phyloP scores from a whole-genome alignment of 768 basidiomycete species.

The Pulveroboletus sp. region DNA sequence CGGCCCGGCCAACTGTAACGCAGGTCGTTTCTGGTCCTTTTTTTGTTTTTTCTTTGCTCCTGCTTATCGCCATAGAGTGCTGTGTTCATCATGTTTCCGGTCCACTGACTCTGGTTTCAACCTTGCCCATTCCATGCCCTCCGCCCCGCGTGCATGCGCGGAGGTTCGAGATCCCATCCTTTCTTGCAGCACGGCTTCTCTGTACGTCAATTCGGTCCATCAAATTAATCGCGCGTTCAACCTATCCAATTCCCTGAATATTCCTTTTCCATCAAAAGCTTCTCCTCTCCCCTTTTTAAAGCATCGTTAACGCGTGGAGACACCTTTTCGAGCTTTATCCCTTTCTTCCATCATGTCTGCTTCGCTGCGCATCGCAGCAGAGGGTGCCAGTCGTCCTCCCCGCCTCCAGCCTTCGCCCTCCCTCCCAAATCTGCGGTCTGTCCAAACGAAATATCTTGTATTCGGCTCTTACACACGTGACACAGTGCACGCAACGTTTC shows the following conservation, averaged over 20 bases:
- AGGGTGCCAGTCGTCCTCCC: slow-evolving; percentile 34
- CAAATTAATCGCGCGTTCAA: slow-evolving; percentile 33
- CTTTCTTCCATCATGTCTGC: slow-evolving; percentile 26
- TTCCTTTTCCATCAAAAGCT: slow-evolving; percentile 34
- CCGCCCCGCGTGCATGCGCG: slow-evolving; percentile 21
- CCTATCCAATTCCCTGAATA: slow-evolving; percentile 28
- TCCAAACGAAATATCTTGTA: not conserved
- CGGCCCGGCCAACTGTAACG: not conserved
- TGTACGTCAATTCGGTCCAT: slow-evolving; percentile 33
- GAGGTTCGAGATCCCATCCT: slow-evolving; percentile 23
- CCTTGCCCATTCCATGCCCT: slow-evolving; percentile 16
- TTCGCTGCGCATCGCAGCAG: slow-evolving; percentile 23
- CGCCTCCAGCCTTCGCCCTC: slow-evolving; percentile 64
- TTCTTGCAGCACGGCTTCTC: slow-evolving; percentile 28
- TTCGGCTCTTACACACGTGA: slow-evolving; percentile 12
- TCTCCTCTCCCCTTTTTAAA: slow-evolving; percentile 33
- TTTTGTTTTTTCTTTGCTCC: slow-evolving; percentile 5
- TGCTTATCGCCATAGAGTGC: slow-evolving; percentile 11
- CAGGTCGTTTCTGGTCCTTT: slow-evolving; percentile 6
- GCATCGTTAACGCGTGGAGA: slow-evolving; percentile 23
- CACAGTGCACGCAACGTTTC: slow-evolving; percentile 23
- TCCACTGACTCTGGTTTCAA: slow-evolving; percentile 15
- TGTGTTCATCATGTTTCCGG: slow-evolving; percentile 2
- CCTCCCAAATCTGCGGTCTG: slow-evolving; percentile 65
- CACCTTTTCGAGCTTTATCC: slow-evolving; percentile 31